These are phyloP conservation scores for Phytopythium ostracodes DNA, from an alignment of 352 stramenopile species.

Conservation along the genomic window DNA sequence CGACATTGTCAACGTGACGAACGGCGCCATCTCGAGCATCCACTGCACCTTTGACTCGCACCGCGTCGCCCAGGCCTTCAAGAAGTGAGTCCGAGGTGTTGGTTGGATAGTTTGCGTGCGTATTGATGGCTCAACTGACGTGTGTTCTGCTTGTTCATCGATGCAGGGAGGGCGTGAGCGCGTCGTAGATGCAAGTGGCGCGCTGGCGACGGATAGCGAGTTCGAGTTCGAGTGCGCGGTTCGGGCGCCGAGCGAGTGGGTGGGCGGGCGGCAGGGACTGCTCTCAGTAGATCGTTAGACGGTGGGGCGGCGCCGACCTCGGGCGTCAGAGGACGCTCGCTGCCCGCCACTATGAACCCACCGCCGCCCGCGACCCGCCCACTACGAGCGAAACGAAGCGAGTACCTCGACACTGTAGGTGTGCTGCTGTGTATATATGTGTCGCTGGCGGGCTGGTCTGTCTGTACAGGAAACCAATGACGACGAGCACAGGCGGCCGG, in stretches of 20 bases:
- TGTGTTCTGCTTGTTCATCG: conserved; percentile 9
- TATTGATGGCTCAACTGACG: conserved; percentile 1
- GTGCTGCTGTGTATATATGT: conserved; percentile 11
- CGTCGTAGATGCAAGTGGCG: conserved; percentile 37
- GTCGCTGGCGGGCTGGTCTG: conserved; percentile 4
- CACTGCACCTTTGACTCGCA: conserved; percentile 88
- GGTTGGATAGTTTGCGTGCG: too few species aligned
- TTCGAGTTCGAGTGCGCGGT: too few species aligned
- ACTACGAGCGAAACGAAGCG: background rate
- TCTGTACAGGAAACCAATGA: background rate
- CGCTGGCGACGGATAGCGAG: background rate
- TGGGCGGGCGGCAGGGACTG: conserved; percentile 4
- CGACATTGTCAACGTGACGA: conserved; percentile 77
- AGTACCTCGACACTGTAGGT: background rate
- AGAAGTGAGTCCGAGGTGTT: conserved; percentile 53
- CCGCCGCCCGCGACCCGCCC: conserved; percentile 3
- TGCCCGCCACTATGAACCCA: conserved; percentile 7
- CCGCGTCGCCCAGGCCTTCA: conserved; percentile 77
- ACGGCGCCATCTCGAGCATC: conserved; percentile 73
- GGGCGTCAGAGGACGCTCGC: conserved; percentile 1
- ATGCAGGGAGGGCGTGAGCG: conserved; percentile 67
- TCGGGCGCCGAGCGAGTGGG: background rate
- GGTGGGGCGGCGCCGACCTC: background rate
- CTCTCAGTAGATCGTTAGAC: conserved; percentile 6
- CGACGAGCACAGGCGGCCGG: background rate